Conservation (phyloP, 192 early-diverging fungal genomes). For the Haplosporangium gracile region DNA sequence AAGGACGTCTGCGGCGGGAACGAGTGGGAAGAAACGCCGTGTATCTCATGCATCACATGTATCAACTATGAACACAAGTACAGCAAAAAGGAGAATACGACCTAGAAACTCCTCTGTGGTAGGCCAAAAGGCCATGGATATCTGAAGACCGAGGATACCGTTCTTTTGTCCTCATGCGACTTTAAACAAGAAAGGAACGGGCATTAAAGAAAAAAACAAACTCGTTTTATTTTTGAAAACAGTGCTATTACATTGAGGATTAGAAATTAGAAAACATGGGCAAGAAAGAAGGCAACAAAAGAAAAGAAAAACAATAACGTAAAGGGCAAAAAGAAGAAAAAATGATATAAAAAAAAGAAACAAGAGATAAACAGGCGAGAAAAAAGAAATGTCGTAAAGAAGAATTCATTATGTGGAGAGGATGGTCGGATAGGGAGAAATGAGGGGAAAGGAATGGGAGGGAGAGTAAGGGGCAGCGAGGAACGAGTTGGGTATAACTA, state of each 20-base stretch:
- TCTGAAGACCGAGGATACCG: too few species aligned
- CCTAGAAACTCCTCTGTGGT: background rate
- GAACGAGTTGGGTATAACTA: background rate
- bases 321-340: background rate
- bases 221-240: background rate
- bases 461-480: background rate
- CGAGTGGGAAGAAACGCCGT: background rate
- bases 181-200: too few species aligned
- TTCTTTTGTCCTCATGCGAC: too few species aligned
- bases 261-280: constrained; percentile 1
- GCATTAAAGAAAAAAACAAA: background rate
- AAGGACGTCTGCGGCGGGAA: background rate
- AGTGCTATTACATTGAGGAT: constrained; percentile 6
- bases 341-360: background rate
- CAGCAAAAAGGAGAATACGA: background rate
- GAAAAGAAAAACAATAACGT: background rate
- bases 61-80: background rate
- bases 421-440: background rate
- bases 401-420: background rate
- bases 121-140: background rate
- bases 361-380: background rate
- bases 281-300: background rate
- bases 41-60: background rate
- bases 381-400: background rate
- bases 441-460: background rate